Base-by-base conservation (phyloP, 179 eudicot genomes). In the Amaranthus tricolor region DNA sequence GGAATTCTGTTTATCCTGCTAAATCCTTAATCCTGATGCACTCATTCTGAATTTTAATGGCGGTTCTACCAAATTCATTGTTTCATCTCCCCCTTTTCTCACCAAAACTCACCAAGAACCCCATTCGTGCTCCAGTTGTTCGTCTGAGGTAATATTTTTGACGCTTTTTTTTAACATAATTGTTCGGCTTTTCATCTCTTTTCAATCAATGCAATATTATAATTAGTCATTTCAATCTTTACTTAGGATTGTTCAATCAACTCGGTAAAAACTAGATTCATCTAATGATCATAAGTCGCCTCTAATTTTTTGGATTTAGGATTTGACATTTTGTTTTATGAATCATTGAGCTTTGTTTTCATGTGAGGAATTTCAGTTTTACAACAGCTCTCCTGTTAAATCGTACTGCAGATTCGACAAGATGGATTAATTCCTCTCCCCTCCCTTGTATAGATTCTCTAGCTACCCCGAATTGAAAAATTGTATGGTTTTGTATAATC, bases 131-230 rank as follows among this genome's bases (percentile, higher is more conserved):
- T 52, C 78, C 60, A 7, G 50, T 63, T 43, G 16, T 83, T 74
- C 60, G 86, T 63, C 76, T 77, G 53, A 78, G 88, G 88, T 83
- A 80, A 20, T 67, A 11, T 5, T 62, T 52, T 53, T 15, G 19
- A 0, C 17, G 9, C 21, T 19, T 16, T 65, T 17, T 11, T 13
- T 7, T 10, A 12, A 19, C 21, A n/a, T 48, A 5, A 47, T 44
- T 53, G 2, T 65, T n/a, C 43, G 7, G 11, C 9, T 8, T 47
- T 9, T 6, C 9, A 7, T 14, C 2, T 64, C 9, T 31, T 0
- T 70, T 60, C 9, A 60, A 0, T 60, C 9, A 60, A 0, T 31
- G 7, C 9, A 10, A 5, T 58, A 5, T 76, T 21, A 21, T 68
- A 12, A 31, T 31, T 31, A 3, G 10, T 48, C 1, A 11, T 78